Evolutionary conservation across 1,139 yeast species (phyloP), one percentile per base, ranked within the genome.

Genomic region (Yamadazyma songkhlaensis): DNA sequence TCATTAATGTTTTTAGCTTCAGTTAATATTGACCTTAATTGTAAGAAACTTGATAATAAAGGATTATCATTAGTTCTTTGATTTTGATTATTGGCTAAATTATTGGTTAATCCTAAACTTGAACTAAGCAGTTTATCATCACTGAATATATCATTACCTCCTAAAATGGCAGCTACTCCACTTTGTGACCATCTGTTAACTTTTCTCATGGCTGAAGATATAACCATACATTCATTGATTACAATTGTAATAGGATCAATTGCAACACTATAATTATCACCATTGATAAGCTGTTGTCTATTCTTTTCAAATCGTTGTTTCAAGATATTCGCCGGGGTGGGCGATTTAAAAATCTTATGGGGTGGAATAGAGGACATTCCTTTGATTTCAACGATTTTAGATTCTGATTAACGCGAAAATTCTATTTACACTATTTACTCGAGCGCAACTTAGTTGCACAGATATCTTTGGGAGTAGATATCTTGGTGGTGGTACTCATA

Each of bases 121-220:
- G 47, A 47, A 8, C 59, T 51, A 14, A 63, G 49, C 27, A 60
- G 50, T 31, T 71, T 66, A 34, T 69, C 77, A 37, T 59, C 65
- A 24, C 62, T 68, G 49, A 66, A 68, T 15, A 61, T 59, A 45
- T 63, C 79, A 41, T 65, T 70, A 15, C 80, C 83, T 3, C 94
- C 86, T 31, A 90, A 67, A 31, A 90, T 79, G 6, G 96, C 89
- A 6, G 96, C 94, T 34, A 89, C 94, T 3, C 96, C 95, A 28
- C 90, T 79, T 48, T 83, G 88, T 9, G 84, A 73, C 80, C 87
- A 84, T 47, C 94, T 78, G 36, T 85, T 74, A 55, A 81, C 77
- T 57, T 90, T 90, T 37, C 98, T 74, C 96, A 92, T 89, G 23
- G 95, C 92, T 11, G 95, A 83, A 13, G 94, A 81, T 41, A 92